Evolutionary conservation across 768 basidiomycete species (phyloP).

Genomic region (Panellus pusillus): DNA sequence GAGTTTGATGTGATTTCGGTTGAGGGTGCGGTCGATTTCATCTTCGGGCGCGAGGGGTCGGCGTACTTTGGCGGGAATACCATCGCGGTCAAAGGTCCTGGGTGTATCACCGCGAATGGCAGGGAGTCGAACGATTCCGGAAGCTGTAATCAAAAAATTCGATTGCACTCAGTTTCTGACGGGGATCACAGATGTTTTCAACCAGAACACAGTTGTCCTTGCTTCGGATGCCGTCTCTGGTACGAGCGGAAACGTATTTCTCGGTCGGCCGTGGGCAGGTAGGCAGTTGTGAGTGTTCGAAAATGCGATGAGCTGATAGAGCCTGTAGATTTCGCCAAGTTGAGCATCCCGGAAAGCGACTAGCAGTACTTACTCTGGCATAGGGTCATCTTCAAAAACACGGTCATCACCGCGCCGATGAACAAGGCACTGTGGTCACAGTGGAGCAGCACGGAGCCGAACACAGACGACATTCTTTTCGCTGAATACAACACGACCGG

Average conservation of each 20-base stretch:
- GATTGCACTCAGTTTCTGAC: background rate
- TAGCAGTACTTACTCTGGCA: background rate
- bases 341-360: background rate
- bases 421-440: conserved; percentile 46
- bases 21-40: conserved; percentile 51
- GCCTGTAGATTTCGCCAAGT: conserved; percentile 42
- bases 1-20: too few relatives aligned
- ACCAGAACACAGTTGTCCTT: conserved; percentile 43
- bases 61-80: conserved; percentile 53
- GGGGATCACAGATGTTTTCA: conserved; percentile 39
- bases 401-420: conserved; percentile 39
- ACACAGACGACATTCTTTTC: conserved; percentile 45
- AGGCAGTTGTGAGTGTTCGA: background rate
- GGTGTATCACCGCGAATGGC: conserved; percentile 51
- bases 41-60: conserved; percentile 42
- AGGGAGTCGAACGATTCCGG: conserved; percentile 43
- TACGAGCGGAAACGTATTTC: conserved; percentile 37
- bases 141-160: conserved; percentile 43
- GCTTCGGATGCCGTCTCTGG: conserved; percentile 39
- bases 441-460: conserved; percentile 39
- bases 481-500: conserved; percentile 49
- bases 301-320: background rate
- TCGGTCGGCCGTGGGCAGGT: conserved; percentile 53
- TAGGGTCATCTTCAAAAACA: conserved; percentile 52
- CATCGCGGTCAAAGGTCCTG: conserved; percentile 43